Percentiles rank a stretch among this genome's conserved stretches.
phyloP scores from a whole-genome alignment of 179 eudicot genomes.

The Patellifolia procumbens region DNA sequence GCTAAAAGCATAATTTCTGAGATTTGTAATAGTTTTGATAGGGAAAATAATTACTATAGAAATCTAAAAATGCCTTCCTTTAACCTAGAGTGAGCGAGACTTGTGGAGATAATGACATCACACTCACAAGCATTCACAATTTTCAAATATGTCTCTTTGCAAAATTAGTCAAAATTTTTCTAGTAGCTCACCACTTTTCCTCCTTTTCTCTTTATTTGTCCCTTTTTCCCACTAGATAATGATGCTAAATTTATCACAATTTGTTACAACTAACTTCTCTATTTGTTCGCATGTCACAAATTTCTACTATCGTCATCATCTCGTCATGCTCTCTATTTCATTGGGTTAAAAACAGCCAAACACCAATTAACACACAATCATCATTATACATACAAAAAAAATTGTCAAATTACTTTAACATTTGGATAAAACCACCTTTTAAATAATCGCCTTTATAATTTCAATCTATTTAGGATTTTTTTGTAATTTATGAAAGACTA shows the following conservation, averaged over 20 bases:
- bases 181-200: background rate
- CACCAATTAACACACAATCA: too few species aligned
- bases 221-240: background rate
- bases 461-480: too few species aligned
- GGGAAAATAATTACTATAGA: too few species aligned
- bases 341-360: too few species aligned
- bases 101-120: conserved; percentile 9
- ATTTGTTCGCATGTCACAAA: conserved; percentile 14
- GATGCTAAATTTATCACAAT: conserved; percentile 6
- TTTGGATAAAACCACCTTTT: too few species aligned
- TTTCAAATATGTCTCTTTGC: background rate
- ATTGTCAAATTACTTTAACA: too few species aligned
- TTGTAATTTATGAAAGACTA: too few species aligned
- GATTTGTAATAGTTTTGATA: too few species aligned
- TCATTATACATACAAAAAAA: too few species aligned
- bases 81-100: background rate
- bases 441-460: too few species aligned
- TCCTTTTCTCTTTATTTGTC: background rate
- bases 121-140: conserved; percentile 11
- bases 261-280: conserved; percentile 15
- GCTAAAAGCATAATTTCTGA: too few species aligned
- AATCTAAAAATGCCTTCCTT: too few species aligned
- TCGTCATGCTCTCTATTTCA: background rate
- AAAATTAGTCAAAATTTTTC: background rate
- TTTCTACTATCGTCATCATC: background rate